Evolutionary conservation across 192 early-diverging fungal species (phyloP).

Genomic region (Backusella psychrophila): DNA sequence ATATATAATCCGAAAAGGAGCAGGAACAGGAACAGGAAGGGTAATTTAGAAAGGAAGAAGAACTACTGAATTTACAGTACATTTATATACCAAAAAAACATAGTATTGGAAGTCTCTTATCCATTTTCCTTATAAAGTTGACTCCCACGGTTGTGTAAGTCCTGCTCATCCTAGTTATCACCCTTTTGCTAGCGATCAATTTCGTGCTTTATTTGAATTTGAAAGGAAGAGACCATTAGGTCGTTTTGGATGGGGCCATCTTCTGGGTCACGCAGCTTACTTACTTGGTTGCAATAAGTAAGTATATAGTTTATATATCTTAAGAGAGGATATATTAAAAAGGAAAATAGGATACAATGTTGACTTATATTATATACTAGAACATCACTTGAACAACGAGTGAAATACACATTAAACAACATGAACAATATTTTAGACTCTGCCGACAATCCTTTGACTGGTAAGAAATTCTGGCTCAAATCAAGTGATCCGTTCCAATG

Average conservation of each 20-base stretch:
- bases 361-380: neutral
- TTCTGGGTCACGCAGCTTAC: constrained; percentile 94
- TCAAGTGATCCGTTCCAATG: constrained; percentile 93
- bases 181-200: constrained; percentile 94
- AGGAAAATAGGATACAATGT: too few relatives aligned
- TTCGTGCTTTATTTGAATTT: constrained; percentile 87
- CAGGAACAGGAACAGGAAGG: too few relatives aligned
- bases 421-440: constrained; percentile 78
- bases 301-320: neutral
- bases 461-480: constrained; percentile 83
- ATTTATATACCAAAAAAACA: too few relatives aligned
- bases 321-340: neutral
- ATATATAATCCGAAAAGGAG: too few relatives aligned
- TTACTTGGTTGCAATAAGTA: constrained; percentile 87
- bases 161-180: constrained; percentile 92
- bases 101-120: constrained; percentile 82
- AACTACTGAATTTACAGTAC: too few relatives aligned
- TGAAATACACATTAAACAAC: constrained; percentile 69
- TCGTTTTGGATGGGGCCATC: constrained; percentile 76
- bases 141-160: constrained; percentile 95
- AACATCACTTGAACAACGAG: constrained; percentile 80
- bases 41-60: too few relatives aligned
- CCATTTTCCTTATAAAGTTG: constrained; percentile 95
- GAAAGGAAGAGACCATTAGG: constrained; percentile 79
- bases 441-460: constrained; percentile 75